phyloP scores from a whole-genome alignment of 257 asterid species.

The Lycium barbarum region DNA sequence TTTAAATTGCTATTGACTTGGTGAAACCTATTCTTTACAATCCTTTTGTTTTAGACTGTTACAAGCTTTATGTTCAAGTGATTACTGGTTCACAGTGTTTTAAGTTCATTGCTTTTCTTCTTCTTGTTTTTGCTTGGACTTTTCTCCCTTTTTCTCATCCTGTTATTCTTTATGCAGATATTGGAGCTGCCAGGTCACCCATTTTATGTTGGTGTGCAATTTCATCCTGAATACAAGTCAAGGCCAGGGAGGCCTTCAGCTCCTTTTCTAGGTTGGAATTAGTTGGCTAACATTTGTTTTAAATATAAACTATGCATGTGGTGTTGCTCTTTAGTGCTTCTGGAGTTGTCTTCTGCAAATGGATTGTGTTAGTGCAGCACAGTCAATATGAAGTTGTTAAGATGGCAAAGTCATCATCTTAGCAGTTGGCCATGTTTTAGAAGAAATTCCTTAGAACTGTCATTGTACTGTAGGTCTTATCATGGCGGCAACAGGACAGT shows the following conservation, averaged over 20 bases:
- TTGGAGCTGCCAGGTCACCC: conserved; percentile 33
- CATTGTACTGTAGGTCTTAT: conserved; percentile 39
- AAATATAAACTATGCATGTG: not conserved
- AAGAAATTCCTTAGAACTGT: not conserved
- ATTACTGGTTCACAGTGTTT: not conserved
- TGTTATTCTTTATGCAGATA: conserved; percentile 27
- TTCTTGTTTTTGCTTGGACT: not conserved
- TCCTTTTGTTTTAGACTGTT: conserved; percentile 10
- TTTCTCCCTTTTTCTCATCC: not conserved
- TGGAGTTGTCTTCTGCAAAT: not conserved
- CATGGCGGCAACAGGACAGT: conserved; percentile 46
- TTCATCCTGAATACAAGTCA: conserved; percentile 36
- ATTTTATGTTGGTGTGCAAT: conserved; percentile 34
- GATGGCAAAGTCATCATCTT: conserved; percentile 12
- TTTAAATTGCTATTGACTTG: conserved; percentile 17
- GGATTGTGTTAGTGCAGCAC: not conserved
- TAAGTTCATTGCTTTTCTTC: not conserved
- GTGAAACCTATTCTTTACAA: conserved; percentile 14
- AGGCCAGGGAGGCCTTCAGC: conserved; percentile 36
- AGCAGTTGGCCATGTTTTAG: not conserved
- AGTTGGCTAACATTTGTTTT: not conserved
- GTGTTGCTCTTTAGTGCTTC: conserved; percentile 8
- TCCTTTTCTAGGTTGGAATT: conserved; percentile 25
- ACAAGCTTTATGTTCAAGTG: not conserved
- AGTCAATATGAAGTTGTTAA: not conserved